Conservation (phyloP, 2,329 filamentous ascomycete genomes). For the Calonectria pteridis region DNA sequence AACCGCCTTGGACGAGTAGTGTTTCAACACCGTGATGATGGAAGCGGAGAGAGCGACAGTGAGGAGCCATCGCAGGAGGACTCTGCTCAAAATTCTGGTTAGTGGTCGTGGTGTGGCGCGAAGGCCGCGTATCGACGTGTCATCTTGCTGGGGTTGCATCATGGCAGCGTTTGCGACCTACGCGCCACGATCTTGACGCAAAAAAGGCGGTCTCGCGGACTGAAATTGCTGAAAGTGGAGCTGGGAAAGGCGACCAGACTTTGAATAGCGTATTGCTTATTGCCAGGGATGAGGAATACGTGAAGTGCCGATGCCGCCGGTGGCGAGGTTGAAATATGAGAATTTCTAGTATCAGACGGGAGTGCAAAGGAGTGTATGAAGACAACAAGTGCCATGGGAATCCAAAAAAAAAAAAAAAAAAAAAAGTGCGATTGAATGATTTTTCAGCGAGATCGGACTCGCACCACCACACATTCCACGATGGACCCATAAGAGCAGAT, state of each 20-base stretch:
- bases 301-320: neutral
- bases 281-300: neutral
- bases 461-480: neutral
- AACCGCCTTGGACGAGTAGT: conserved; percentile 28
- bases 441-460: too few species aligned
- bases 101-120: neutral
- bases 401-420: neutral
- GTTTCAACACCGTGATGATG: conserved; percentile 34
- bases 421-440: neutral
- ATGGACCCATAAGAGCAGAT: neutral
- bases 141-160: neutral
- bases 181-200: neutral
- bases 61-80: conserved; percentile 32
- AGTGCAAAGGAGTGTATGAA: too few species aligned
- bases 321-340: neutral
- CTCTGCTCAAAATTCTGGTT: neutral
- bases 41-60: conserved; percentile 31
- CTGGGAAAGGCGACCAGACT: neutral
- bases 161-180: neutral
- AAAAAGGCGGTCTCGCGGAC: neutral
- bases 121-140: neutral
- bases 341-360: too few species aligned
- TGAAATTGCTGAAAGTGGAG: neutral
- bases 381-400: neutral
- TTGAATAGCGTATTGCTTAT: neutral